These are phyloP conservation scores for Rhizopogon vesiculosus DNA, from an alignment of 768 basidiomycete species.

Conservation along the genomic window DNA sequence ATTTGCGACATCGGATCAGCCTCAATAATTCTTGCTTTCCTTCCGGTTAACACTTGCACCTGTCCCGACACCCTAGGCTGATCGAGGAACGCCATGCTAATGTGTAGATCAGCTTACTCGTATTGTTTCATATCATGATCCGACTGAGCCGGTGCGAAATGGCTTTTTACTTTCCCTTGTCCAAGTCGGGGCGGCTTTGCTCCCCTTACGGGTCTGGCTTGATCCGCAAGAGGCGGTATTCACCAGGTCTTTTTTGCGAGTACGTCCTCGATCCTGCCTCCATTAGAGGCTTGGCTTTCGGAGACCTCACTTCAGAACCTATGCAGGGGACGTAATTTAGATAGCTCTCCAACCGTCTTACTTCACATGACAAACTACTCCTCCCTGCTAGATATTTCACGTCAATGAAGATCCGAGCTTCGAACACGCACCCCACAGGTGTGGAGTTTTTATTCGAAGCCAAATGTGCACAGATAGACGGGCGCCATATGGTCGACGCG, in stretches of 20 bases:
- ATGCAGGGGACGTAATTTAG: background rate
- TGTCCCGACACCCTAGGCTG: background rate
- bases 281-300: background rate
- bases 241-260: background rate
- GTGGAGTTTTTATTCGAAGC: slow-evolving; percentile 12
- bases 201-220: too few relatives aligned
- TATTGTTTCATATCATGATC: background rate
- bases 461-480: background rate
- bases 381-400: slow-evolving; percentile 3
- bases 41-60: background rate
- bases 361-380: background rate
- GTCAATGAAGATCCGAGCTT: slow-evolving; percentile 5
- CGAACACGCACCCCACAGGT: slow-evolving; percentile 18
- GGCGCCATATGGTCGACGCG: background rate
- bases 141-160: background rate
- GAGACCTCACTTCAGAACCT: background rate
- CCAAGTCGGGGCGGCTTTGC: background rate
- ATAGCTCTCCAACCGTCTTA: background rate
- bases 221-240: background rate
- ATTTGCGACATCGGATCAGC: background rate
- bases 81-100: background rate
- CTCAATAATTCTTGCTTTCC: background rate
- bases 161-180: background rate
- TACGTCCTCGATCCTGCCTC: background rate
- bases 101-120: background rate